Evolutionary conservation across 106 monocot species (phyloP), one percentile per base, ranked within the genome.

Genomic region (Posidonia australis): DNA sequence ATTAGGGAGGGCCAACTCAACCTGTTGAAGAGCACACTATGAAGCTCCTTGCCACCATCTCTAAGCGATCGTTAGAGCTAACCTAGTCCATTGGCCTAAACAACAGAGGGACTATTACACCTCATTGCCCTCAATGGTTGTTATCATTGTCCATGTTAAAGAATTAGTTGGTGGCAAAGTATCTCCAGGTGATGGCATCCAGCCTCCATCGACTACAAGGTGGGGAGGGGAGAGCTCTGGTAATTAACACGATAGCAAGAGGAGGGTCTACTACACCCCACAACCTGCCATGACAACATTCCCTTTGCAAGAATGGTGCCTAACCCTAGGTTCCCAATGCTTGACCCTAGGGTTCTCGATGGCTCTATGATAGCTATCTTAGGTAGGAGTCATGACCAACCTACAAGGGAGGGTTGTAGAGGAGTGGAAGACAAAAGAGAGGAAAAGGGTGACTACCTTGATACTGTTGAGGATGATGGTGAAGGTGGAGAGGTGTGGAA

Each of bases 321-420:
- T 60, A 17, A n/a, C n/a, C n/a, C n/a, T n/a, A n/a, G n/a, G n/a
- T n/a, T n/a, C n/a, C n/a, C n/a, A n/a, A n/a, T n/a, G n/a, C n/a
- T n/a, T n/a, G n/a, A 11, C 59, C 3, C 17, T 52, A 12, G 9
- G 24, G 14, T 44, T 60, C 52, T 63, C 64, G 28, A 24, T 28
- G 18, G 51, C 60, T 14, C 69, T 72, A 25, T 17, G 54, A 10
- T 65, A 77, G 13, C 64, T 83, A 46, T 43, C 67, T 5, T 92
- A 83, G 84, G 77, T 81, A 4, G 71, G 44, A 27, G 16, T 80
- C 3, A 65, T 93, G 83, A 14, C 36, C 0, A 32, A 36, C 9
- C 55, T 93, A 48, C 85, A 88, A 13, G 92, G 89, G 21, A 43
- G 62, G 59, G 67, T 89, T n/a, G 63, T 62, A 9, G 85, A 83